Base-by-base conservation (phyloP, 768 basidiomycete genomes). In the Dentipellis sp. region DNA sequence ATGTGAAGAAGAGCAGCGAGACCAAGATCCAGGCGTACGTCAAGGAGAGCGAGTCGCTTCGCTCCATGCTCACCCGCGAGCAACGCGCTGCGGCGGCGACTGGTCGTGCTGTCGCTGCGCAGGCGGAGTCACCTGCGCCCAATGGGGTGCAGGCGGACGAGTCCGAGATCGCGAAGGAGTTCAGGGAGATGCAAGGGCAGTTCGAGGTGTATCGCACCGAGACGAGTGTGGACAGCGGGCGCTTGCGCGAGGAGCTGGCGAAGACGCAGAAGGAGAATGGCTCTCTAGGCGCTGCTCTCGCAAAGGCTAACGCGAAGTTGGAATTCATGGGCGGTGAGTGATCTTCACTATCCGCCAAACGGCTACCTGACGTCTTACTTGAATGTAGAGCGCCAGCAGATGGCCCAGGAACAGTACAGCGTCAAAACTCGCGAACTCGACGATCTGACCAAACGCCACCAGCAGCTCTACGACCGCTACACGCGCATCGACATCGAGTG, bases 11-110 rank as follows among this genome's bases (percentile, higher is more conserved):
- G 68, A 76, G 75, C 67, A 77, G 79, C 65, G 84, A 88, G 36
- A 70, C 72, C n/a, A 76, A 84, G 47, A 83, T 91, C 42, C 85
- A 90, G 63, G 84, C 87, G 9, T 89, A 88, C 56, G 79, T 87
- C 70, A 89, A 89, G 69, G 95, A 98, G 70, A 74, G 92, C 5
- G 97, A 97, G 62, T 81, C 91, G 47, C 78, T 94, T 60, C 86
- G 83, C 63, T 77, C 78, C 39, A 80, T 97, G 78, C 75, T 94
- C 14, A 75, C 76, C 16, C 72, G 88, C 52, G 74, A 77, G 12
- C 75, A 80, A 62, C 76, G 67, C 23, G 66, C 65, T 17, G 54
- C 51, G 10, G 29, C 39, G 21, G 29, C 29, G 29, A 29, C 29
- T 6, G 60, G 58, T 11, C 52, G 53, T 16, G 40, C 19, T 17